Base-by-base conservation (phyloP, 2,329 filamentous ascomycete genomes). In the Aspergillus aculeatus region DNA sequence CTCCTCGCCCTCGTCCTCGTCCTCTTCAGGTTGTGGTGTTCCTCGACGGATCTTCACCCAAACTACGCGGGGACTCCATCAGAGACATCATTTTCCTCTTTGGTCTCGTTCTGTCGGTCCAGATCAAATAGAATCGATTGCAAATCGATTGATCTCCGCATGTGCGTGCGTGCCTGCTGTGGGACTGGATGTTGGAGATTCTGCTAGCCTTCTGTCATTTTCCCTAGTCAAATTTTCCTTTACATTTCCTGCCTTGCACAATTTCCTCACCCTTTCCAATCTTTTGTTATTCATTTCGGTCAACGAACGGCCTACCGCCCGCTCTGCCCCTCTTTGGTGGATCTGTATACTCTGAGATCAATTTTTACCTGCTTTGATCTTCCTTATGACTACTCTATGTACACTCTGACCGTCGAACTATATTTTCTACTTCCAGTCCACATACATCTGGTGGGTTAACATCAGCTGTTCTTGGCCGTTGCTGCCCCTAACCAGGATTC, bases 311-410 rank as follows among this genome's bases (percentile, higher is more conserved):
- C 16, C 38, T 44, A n/a, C 38, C 38, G 50, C 49, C 38, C 54
- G 52, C 47, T 26, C 24, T 51, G 49, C 53, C 50, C 29, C 47
- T 26, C 51, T 32, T 35, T 51, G 26, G 32, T 51, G 23, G 48
- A 50, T 31, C 50, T 31, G 21, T 21, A 52, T 31, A 52, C 19
- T 52, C 24, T 12, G 24, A 24, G 24, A 23, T 44, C 16, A 16
- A 12, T 19, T 26, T 35, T 9, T 9, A 19, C 38, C 14, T 44
- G 14, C 38, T 16, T 44, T 9, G 38, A 9, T 19, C 38, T 9
- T 44, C 41, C 29, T n/a, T 19, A 21, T 10, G n/a, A n/a, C 31
- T 55, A 14, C 53, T 48, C 53, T 55, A 55, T 55, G 53, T 55
- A 47, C 53, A n/a, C 10, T 31, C 41, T 32, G 53, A 47, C 44